Conservation (phyloP, 495 filamentous ascomycete species). For the Umbilicaria muhlenbergii region DNA sequence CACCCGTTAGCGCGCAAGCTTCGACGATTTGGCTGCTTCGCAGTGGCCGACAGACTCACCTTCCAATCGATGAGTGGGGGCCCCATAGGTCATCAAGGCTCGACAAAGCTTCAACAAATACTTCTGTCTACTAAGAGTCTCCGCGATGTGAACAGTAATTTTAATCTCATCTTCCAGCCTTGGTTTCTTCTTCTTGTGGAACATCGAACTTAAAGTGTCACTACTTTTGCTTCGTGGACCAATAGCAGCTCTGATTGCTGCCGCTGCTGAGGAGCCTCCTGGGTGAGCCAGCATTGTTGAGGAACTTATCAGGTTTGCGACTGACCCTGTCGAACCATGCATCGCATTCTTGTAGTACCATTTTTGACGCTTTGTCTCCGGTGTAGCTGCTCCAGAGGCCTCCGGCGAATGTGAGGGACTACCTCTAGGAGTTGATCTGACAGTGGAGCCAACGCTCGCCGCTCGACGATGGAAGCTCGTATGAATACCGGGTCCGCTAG, state of each 20-base stretch:
- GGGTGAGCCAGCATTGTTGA: constrained; percentile 34
- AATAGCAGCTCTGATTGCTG: constrained; percentile 10
- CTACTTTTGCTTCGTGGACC: constrained; percentile 23
- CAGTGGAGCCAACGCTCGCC: constrained; percentile 1
- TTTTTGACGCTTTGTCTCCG: constrained; percentile 31
- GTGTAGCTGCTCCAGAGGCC: constrained; percentile 31
- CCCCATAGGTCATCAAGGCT: constrained; percentile 73
- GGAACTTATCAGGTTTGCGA: constrained; percentile 39
- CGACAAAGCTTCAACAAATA: constrained; percentile 77
- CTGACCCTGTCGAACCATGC: constrained; percentile 31
- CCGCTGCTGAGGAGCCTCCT: constrained; percentile 13
- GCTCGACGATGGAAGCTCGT: background rate
- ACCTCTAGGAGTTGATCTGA: constrained; percentile 17
- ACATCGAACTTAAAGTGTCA: constrained; percentile 31
- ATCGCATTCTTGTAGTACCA: constrained; percentile 50
- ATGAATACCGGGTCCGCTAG: constrained; percentile 5
- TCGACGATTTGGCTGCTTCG: too few species aligned
- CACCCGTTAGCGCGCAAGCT: constrained; percentile 11
- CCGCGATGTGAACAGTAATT: constrained; percentile 83
- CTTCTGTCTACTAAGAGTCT: constrained; percentile 61
- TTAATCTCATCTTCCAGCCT: constrained; percentile 53
- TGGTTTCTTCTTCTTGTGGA: constrained; percentile 21
- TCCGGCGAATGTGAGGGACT: constrained; percentile 16
- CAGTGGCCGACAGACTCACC: constrained; percentile 11
- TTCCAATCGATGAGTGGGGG: constrained; percentile 62